Conservation (phyloP, 2,329 filamentous ascomycete species). For the Aspergillus hortae region DNA sequence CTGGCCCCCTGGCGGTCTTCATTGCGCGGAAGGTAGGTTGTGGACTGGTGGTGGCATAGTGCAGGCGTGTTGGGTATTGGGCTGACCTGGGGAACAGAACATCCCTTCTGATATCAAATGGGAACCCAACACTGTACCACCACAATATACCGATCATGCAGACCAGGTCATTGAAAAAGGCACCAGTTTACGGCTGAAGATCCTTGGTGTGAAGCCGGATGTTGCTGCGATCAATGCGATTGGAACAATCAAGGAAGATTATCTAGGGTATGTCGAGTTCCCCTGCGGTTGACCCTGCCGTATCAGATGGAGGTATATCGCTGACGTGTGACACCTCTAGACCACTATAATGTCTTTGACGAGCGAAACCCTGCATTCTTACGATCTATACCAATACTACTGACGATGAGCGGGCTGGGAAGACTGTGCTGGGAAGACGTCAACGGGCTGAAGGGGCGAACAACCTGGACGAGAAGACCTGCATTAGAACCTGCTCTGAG, state of each 20-base stretch:
- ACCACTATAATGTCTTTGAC: constrained; percentile 27
- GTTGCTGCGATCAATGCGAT: constrained; percentile 96
- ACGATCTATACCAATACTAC: constrained; percentile 12
- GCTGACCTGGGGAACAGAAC: constrained; percentile 29
- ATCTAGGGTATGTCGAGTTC: constrained; percentile 38
- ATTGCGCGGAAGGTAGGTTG: constrained; percentile 65
- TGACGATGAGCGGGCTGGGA: constrained; percentile 3
- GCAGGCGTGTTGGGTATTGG: neutral
- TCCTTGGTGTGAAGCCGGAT: constrained; percentile 89
- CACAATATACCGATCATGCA: constrained; percentile 91
- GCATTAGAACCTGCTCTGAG: no score
- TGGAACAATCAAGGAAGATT: constrained; percentile 85
- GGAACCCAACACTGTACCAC: constrained; percentile 93
- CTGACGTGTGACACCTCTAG: constrained; percentile 17
- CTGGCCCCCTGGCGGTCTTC: constrained; percentile 48
- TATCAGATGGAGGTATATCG: neutral
- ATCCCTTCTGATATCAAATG: constrained; percentile 91
- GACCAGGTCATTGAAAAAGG: constrained; percentile 92
- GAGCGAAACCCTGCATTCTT: constrained; percentile 15
- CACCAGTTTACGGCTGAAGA: constrained; percentile 88
- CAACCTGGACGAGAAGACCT: neutral
- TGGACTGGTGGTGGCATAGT: constrained; percentile 6
- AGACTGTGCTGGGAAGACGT: neutral
- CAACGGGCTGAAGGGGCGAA: neutral
- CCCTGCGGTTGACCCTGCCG: neutral